Conservation (phyloP, 805 yeast species). For the Pachysolen tannophilus region DNA sequence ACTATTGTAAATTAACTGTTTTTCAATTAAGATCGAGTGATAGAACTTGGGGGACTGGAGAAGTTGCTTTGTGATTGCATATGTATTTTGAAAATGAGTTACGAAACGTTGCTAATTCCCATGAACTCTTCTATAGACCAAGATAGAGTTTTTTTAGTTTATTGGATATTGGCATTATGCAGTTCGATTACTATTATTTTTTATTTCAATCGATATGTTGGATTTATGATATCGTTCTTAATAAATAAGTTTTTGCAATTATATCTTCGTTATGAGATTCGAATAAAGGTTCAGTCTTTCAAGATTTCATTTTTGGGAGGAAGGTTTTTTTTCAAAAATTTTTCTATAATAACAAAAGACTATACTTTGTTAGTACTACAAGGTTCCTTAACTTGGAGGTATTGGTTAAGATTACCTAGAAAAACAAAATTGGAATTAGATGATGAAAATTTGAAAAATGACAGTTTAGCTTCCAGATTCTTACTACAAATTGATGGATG, state of each 20-base stretch:
- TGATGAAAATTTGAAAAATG: slow-evolving; percentile 26
- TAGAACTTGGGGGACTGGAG: too few species aligned
- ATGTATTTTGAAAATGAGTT: too few species aligned
- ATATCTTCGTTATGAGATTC: slow-evolving; percentile 56
- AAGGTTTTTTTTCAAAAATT: slow-evolving; percentile 66
- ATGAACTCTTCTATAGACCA: too few species aligned
- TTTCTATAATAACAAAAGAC: slow-evolving; percentile 67
- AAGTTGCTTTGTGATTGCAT: too few species aligned
- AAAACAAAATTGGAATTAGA: slow-evolving; percentile 25
- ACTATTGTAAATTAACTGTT: too few species aligned
- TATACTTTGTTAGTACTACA: slow-evolving; percentile 63
- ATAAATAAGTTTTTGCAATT: slow-evolving; percentile 40
- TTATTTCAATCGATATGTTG: slow-evolving; percentile 69
- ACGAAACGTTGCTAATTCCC: too few species aligned
- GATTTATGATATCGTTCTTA: slow-evolving; percentile 43
- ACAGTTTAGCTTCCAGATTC: slow-evolving; percentile 47
- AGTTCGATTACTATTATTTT: slow-evolving; percentile 60
- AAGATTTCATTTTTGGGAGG: slow-evolving; percentile 81
- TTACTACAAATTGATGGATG: slow-evolving; percentile 61
- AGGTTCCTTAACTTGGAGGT: slow-evolving; percentile 81
- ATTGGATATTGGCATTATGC: slow-evolving; percentile 68
- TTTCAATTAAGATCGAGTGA: too few species aligned
- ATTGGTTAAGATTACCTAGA: slow-evolving; percentile 60
- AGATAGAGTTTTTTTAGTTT: slow-evolving; percentile 74
- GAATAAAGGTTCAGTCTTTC: slow-evolving; percentile 62